phyloP scores from a whole-genome alignment of 2,329 filamentous ascomycete genomes.

The Diaporthe eres region DNA sequence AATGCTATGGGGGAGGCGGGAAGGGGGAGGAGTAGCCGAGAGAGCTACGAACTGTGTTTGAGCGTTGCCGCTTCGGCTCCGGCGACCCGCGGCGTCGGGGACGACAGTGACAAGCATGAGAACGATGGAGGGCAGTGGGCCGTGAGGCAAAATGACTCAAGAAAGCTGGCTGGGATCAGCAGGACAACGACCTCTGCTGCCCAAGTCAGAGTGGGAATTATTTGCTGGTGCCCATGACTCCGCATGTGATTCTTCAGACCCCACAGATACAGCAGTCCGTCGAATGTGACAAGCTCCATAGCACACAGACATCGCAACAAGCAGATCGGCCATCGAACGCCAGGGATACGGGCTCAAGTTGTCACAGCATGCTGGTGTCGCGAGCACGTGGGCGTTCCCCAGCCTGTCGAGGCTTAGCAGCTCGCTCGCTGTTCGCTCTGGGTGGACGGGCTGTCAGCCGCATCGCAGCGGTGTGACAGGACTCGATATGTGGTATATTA shows the following conservation, averaged over 20 bases:
- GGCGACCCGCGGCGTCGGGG: constrained; percentile 28
- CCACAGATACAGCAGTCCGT: background rate
- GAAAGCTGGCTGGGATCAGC: constrained; percentile 19
- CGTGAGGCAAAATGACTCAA: constrained; percentile 33
- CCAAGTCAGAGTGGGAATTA: constrained; percentile 25
- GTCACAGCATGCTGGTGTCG: background rate
- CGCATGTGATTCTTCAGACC: constrained; percentile 20
- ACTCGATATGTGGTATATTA: constrained; percentile 22
- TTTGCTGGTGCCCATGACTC: constrained; percentile 24
- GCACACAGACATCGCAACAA: constrained; percentile 11
- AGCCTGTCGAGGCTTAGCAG: constrained; percentile 26
- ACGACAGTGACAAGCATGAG: constrained; percentile 21
- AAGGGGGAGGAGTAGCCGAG: background rate
- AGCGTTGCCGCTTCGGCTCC: constrained; percentile 30
- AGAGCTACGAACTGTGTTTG: constrained; percentile 4
- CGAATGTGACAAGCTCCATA: constrained; percentile 11
- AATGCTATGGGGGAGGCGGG: background rate
- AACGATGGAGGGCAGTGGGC: constrained; percentile 25
- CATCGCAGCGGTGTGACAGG: constrained; percentile 26
- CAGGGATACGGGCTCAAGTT: background rate
- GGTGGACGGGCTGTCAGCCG: constrained; percentile 18
- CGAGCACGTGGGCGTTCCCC: constrained; percentile 12
- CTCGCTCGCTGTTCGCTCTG: background rate
- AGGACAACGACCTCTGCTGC: constrained; percentile 1
- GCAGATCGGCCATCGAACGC: constrained; percentile 7